phyloP scores from a whole-genome alignment of 2,329 filamentous ascomycete species.

The Cytospora piceicola region DNA sequence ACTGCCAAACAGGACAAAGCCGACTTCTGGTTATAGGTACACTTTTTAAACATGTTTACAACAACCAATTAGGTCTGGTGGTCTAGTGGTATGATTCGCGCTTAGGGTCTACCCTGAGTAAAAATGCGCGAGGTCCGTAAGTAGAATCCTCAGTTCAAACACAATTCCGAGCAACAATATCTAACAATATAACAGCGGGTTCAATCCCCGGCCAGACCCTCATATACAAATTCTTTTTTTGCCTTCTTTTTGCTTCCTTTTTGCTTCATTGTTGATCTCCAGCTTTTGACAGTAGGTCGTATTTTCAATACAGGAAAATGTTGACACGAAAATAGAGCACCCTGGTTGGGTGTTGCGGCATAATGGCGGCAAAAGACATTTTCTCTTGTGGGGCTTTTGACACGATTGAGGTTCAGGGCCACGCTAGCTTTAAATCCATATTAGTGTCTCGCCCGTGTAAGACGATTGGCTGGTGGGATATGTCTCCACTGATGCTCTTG shows the following conservation, averaged over 20 bases:
- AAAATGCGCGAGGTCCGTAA: slow-evolving; percentile 27
- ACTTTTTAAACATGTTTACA: not conserved
- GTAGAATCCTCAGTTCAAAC: not conserved
- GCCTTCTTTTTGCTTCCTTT: not conserved
- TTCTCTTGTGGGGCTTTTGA: too few species aligned
- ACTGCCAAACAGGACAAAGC: not conserved
- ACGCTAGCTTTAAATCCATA: too few species aligned
- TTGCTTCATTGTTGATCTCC: too few species aligned
- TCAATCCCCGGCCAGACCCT: not conserved
- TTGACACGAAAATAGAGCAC: too few species aligned
- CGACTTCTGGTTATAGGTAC: not conserved
- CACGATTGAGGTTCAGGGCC: too few species aligned
- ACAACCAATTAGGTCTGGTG: slow-evolving; percentile 11
- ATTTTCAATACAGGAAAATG: too few species aligned
- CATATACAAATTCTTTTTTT: not conserved
- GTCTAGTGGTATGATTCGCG: slow-evolving; percentile 25
- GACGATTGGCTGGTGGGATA: too few species aligned
- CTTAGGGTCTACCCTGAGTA: slow-evolving; percentile 15
- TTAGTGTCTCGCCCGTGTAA: too few species aligned
- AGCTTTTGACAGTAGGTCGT: too few species aligned
- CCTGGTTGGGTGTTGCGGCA: too few species aligned
- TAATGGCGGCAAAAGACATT: too few species aligned
- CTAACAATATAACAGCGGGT: not conserved
- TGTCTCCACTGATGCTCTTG: too few species aligned
- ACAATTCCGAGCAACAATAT: not conserved